Evolutionary conservation across 768 basidiomycete species (phyloP).

Genomic region (Trametes cinnabarina): DNA sequence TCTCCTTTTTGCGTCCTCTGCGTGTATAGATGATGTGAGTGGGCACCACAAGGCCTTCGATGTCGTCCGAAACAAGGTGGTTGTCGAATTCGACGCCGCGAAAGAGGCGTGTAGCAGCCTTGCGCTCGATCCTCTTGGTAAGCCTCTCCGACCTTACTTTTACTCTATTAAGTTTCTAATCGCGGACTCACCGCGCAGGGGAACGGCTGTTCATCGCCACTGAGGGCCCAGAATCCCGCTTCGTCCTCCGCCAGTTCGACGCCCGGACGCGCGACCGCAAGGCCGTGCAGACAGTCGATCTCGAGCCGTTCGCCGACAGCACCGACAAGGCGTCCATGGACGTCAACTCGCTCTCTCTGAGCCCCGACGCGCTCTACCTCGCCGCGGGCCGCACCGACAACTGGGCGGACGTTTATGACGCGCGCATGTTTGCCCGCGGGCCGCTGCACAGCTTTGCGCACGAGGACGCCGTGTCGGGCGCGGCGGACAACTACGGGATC

Average conservation of each 20-base stretch:
- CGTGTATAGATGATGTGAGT: background rate
- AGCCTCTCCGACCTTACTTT: background rate
- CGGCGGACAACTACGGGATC: conserved; percentile 42
- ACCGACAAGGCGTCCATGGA: conserved; percentile 31
- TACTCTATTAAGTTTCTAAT: background rate
- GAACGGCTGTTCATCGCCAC: conserved; percentile 11
- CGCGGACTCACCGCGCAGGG: background rate
- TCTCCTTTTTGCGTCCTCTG: conserved; percentile 14
- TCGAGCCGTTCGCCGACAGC: conserved; percentile 16
- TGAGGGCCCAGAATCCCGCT: background rate
- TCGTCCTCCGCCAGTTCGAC: conserved; percentile 15
- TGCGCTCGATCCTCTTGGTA: conserved; percentile 9
- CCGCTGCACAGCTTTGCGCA: conserved; percentile 52
- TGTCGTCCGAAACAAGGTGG: background rate
- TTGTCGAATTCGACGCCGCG: conserved; percentile 11
- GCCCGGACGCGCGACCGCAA: background rate
- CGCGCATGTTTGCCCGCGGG: conserved; percentile 47
- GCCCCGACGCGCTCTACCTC: conserved; percentile 59
- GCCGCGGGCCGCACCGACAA: conserved; percentile 63
- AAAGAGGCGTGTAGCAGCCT: conserved; percentile 12
- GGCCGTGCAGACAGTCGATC: conserved; percentile 1
- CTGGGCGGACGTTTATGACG: conserved; percentile 58
- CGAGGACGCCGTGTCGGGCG: conserved; percentile 21
- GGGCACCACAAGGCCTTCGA: conserved; percentile 19
- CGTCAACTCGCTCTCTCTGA: conserved; percentile 51